Conservation (phyloP, 129 eudicot species). For the Dittrichia graveolens region DNA sequence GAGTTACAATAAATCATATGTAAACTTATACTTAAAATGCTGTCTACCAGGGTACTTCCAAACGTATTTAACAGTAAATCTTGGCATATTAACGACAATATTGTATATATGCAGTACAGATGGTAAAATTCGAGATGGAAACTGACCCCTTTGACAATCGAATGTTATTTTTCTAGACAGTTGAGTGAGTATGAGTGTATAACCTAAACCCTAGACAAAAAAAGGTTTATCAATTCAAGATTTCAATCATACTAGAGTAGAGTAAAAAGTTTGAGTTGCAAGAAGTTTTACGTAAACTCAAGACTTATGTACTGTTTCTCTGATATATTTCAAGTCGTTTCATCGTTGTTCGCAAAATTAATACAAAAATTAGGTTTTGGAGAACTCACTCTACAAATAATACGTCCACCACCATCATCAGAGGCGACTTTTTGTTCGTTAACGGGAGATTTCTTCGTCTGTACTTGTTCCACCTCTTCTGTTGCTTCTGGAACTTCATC, state of each 20-base stretch:
- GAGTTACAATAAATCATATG: background rate
- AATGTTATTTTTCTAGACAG: background rate
- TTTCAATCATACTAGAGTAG: conserved; percentile 1
- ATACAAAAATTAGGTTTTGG: conserved; percentile 25
- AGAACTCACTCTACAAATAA: conserved; percentile 56
- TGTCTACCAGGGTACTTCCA: background rate
- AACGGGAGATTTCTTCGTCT: conserved; percentile 8
- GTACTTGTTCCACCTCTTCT: conserved; percentile 13
- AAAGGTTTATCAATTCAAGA: conserved; percentile 13
- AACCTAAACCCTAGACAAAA: conserved; percentile 20
- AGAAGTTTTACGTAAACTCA: background rate
- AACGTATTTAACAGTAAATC: background rate
- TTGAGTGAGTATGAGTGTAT: background rate
- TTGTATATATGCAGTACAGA: background rate
- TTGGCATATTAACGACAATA: background rate
- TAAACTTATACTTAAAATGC: background rate
- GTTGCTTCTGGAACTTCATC: conserved; percentile 26
- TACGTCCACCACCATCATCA: conserved; percentile 28
- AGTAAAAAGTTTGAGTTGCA: background rate
- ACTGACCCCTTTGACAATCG: background rate
- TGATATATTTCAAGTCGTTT: background rate
- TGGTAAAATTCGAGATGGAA: background rate
- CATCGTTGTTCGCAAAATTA: background rate
- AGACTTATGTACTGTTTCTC: background rate
- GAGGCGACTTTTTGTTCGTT: background rate